Evolutionary conservation across 176 grass and related monocot species (phyloP).

Genomic region (Miscanthus lutarioriparius): DNA sequence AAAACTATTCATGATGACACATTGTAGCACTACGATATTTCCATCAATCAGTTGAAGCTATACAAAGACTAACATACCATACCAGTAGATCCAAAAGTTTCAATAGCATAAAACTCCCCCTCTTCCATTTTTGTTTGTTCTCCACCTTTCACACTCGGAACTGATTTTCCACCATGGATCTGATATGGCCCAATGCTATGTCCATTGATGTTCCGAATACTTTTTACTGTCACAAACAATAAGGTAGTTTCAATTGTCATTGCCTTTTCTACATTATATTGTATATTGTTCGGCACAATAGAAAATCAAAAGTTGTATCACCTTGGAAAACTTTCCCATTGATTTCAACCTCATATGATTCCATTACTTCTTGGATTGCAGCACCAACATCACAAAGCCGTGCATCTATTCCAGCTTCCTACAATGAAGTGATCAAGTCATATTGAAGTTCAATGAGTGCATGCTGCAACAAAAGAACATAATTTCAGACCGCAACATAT

Average conservation of each 20-base stretch:
- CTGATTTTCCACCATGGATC: constrained; percentile 95
- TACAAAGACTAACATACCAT: constrained; percentile 37
- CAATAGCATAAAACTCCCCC: constrained; percentile 96
- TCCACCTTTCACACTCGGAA: constrained; percentile 95
- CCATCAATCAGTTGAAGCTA: background rate
- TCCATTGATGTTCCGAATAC: constrained; percentile 89
- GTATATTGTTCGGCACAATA: background rate
- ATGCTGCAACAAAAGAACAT: background rate
- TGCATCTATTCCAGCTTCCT: constrained; percentile 99
- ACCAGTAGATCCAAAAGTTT: constrained; percentile 99
- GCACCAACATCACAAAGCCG: constrained; percentile 95
- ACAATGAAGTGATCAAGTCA: constrained; percentile 4
- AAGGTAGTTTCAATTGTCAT: background rate
- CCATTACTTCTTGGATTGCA: constrained; percentile 98
- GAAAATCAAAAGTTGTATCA: constrained; percentile 14
- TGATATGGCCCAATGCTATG: constrained; percentile 98
- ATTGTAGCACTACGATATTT: background rate
- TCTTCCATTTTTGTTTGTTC: constrained; percentile 99
- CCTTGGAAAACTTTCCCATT: constrained; percentile 98
- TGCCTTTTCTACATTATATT: background rate
- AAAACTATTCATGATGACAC: background rate
- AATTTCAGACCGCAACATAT: background rate
- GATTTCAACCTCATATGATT: constrained; percentile 99
- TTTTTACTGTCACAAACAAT: constrained; percentile 75
- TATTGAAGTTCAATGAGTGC: constrained; percentile 15